Base-by-base conservation (phyloP, 176 grass and related monocot genomes). In the Microstegium vimineum region DNA sequence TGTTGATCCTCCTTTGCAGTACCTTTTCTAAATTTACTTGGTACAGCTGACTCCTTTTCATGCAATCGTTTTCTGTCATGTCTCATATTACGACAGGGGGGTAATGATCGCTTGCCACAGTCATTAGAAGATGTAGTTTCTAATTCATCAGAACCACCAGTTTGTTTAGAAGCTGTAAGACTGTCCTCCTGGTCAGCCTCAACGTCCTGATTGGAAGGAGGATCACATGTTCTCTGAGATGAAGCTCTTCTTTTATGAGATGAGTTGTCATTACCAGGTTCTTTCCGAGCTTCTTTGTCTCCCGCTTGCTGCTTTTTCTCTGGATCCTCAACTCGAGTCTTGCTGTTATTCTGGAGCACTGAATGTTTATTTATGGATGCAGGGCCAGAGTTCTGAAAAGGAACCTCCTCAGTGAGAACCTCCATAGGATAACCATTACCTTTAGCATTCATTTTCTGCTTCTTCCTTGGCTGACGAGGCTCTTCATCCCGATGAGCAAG, bases 101-200 rank as follows among this genome's bases (percentile, higher is more conserved):
- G 68, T 13, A 49, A 82, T 52, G 82, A 47, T 70, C 14, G 40
- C 27, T n/a, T n/a, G n/a, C n/a, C n/a, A n/a, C n/a, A n/a, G n/a
- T n/a, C n/a, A n/a, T n/a, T n/a, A n/a, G n/a, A 88, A 61, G 83
- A 75, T 72, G 42, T 28, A 67, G 49, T 69, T 80, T 89, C 80
- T 76, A 46, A 47, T 80, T 89, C 79, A 69, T 79, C 79, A 20
- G 74, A 71, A 65, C 66, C 84, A 36, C 66, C 28, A 15, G 49
- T 34, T 10, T 78, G 71, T 27, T 81, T 33, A 66, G 32, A 68
- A 72, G 62, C 76, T 77, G 49, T 41, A 83, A 35, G 28, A 52
- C 57, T 28, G 54, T 77, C 70, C 6, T 41, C 54, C 76, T 42
- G 56, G 13, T 66, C 69, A 72, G 62, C 16, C 11, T 81, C 83